phyloP scores from a whole-genome alignment of 768 basidiomycete genomes.

The Lactifluus rugatus region DNA sequence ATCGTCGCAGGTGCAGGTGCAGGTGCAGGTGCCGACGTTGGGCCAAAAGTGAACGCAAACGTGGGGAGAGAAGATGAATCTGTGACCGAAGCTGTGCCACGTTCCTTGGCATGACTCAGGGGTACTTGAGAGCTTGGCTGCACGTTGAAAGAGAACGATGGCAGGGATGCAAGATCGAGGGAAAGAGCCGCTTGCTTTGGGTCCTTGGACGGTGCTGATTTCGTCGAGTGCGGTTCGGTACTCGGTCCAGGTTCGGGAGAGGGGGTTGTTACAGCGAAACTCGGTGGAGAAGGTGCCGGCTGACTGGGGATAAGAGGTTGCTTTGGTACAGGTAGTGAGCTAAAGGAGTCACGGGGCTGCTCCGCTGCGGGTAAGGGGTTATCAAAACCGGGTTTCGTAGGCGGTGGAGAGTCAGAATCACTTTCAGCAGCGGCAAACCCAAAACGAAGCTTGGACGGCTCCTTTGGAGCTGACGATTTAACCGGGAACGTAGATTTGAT shows the following conservation, averaged over 20 bases:
- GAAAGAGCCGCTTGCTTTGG: constrained; percentile 28
- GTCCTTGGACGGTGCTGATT: constrained; percentile 24
- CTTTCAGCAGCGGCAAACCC: constrained; percentile 56
- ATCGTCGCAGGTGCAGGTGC: background rate
- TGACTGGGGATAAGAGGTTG: background rate
- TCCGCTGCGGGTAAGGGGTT: background rate
- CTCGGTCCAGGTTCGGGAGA: background rate
- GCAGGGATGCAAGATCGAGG: constrained; percentile 35
- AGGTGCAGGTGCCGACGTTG: background rate
- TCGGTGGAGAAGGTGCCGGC: background rate
- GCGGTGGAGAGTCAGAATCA: constrained; percentile 8
- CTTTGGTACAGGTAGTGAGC: background rate
- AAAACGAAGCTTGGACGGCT: constrained; percentile 69
- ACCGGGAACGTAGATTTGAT: constrained; percentile 24
- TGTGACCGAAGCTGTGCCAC: background rate
- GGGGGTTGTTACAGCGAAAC: background rate
- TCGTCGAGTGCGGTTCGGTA: background rate
- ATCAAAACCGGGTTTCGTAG: constrained; percentile 2
- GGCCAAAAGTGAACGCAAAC: constrained; percentile 30
- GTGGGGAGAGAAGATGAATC: constrained; percentile 36
- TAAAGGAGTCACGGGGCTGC: background rate
- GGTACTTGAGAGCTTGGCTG: constrained; percentile 1
- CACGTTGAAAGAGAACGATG: constrained; percentile 34
- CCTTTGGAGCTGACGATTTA: constrained; percentile 55
- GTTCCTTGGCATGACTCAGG: constrained; percentile 5